Evolutionary conservation across 108 stramenopile species (phyloP).

Genomic region (Skeletonema marinoi): DNA sequence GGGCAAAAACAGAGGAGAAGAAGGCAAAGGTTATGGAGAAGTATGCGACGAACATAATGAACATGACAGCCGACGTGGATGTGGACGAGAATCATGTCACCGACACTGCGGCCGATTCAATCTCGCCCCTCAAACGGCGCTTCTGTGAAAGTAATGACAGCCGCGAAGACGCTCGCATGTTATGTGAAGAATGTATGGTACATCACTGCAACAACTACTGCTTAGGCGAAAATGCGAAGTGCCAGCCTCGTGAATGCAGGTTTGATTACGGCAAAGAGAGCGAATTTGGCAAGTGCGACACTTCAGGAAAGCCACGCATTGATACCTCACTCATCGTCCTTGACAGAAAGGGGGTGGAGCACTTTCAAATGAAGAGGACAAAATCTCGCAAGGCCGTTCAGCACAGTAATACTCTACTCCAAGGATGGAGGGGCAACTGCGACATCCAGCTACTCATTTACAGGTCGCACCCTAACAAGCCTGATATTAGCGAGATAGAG

Average conservation of each 20-base stretch:
- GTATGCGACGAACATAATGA: too few species aligned
- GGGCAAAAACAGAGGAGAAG: too few species aligned
- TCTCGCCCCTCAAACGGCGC: neutral
- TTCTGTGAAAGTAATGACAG: neutral
- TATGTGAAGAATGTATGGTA: neutral
- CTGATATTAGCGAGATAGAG: too few species aligned
- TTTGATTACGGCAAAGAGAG: neutral
- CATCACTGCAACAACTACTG: conserved; percentile 3
- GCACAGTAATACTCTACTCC: too few species aligned
- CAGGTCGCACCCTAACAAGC: too few species aligned
- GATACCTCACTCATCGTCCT: neutral
- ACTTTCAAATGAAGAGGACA: too few species aligned
- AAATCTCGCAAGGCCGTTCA: too few species aligned
- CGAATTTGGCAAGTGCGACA: neutral
- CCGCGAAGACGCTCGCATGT: neutral
- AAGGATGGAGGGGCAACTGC: too few species aligned
- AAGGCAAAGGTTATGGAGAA: too few species aligned
- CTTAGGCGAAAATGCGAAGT: neutral
- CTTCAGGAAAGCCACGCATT: neutral
- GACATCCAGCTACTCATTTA: too few species aligned
- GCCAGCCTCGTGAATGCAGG: neutral
- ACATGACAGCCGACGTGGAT: too few species aligned
- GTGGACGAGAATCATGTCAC: neutral
- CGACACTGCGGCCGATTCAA: neutral
- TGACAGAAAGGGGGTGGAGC: neutral